A percentile compares a stretch with the other conserved stretches of the same genome.
These are phyloP conservation scores for Dactylis glomerata DNA, from an alignment of 176 grass and related monocot genomes.

Conservation along the genomic window DNA sequence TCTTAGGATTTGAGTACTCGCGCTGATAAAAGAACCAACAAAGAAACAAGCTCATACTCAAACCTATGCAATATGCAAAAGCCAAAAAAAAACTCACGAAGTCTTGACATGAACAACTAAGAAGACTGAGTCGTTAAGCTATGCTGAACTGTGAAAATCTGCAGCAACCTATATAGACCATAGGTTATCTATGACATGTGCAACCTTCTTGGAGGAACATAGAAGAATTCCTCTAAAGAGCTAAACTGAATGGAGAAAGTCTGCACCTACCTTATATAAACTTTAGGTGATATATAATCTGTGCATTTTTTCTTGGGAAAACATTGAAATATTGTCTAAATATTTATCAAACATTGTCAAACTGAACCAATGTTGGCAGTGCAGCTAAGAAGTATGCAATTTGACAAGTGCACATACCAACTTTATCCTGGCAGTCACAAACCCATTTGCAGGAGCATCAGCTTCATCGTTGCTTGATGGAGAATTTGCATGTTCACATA, in stretches of 20 bases:
- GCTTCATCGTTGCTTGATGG: conserved; percentile 73
- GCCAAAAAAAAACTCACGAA: neutral
- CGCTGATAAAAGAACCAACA: neutral
- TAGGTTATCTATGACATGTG: neutral
- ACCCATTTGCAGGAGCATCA: conserved; percentile 52
- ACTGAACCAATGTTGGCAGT: neutral
- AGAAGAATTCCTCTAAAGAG: conserved; percentile 4
- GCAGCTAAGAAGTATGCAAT: neutral
- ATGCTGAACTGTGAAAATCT: neutral
- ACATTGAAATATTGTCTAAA: conserved; percentile 1
- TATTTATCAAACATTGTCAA: conserved; percentile 1
- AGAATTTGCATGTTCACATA: conserved; percentile 72
- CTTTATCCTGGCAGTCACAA: conserved; percentile 84
- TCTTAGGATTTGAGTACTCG: neutral
- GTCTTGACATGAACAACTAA: neutral
- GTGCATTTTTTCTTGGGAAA: neutral
- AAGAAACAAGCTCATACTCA: neutral
- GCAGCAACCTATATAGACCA: neutral
- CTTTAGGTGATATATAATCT: neutral
- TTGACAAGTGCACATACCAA: conserved; percentile 50
- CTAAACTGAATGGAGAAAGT: neutral
- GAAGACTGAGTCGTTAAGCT: neutral
- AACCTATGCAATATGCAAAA: neutral
- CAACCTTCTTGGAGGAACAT: neutral
- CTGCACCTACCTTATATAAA: neutral